Percentiles rank a stretch among this genome's conserved stretches.
Evolutionary conservation across 75 land plant species (phyloP).

Genomic region (Pinus albicaulis): DNA sequence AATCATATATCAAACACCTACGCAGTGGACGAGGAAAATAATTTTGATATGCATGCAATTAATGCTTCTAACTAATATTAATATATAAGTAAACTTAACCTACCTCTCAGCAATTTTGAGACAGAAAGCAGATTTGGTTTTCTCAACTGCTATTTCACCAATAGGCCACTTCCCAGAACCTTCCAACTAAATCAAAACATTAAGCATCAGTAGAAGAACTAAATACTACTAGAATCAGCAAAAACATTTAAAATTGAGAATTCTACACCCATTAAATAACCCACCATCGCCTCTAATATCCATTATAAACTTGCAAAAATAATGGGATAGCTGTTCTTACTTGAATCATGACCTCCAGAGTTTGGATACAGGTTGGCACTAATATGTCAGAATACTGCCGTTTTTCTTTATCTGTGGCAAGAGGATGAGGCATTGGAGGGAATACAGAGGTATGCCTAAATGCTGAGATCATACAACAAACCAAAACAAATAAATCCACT

Average conservation of each 20-base stretch:
- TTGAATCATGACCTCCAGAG: conserved; percentile 45
- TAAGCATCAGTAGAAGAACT: conserved; percentile 8
- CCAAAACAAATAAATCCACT: not conserved
- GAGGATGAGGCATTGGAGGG: no score
- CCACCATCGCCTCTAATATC: not conserved
- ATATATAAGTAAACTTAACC: no score
- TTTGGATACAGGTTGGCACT: no score
- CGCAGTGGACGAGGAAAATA: no score
- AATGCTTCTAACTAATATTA: no score
- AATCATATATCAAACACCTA: no score
- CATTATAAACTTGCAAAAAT: not conserved
- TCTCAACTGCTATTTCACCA: conserved; percentile 65
- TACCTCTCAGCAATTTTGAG: conserved; percentile 89
- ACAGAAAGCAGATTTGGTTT: conserved; percentile 76
- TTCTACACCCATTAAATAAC: not conserved
- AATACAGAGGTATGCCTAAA: conserved; percentile 71
- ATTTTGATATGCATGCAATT: no score
- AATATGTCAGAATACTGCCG: no score
- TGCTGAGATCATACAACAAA: conserved; percentile 32
- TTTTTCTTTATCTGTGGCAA: no score
- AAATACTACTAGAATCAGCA: not conserved
- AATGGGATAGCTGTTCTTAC: conserved; percentile 21
- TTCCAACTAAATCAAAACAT: conserved; percentile 57
- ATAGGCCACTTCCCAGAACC: conserved; percentile 97
- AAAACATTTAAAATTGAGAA: not conserved